Evolutionary conservation across 2,329 filamentous ascomycete genomes (phyloP).

Genomic region (Aspergillus sp.): DNA sequence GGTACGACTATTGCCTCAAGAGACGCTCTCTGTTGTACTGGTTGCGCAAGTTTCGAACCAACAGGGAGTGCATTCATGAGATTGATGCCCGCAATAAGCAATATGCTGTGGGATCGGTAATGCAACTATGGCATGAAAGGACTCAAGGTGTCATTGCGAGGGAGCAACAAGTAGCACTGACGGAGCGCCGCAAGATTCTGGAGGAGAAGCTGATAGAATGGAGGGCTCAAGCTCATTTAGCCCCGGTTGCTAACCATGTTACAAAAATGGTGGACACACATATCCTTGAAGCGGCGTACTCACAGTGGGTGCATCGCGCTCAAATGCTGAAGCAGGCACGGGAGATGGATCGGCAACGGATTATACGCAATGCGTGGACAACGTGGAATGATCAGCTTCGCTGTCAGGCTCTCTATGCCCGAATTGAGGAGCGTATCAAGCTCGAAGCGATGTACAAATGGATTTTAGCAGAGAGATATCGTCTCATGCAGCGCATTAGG

Average conservation of each 20-base stretch:
- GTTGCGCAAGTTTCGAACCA: constrained; percentile 42
- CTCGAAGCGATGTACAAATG: constrained; percentile 62
- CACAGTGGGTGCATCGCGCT: constrained; percentile 52
- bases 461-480: constrained; percentile 54
- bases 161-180: constrained; percentile 34
- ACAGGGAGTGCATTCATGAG: constrained; percentile 42
- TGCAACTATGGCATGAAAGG: constrained; percentile 40
- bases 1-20: constrained; percentile 45
- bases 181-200: constrained; percentile 36
- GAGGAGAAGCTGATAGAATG: constrained; percentile 45
- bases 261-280: constrained; percentile 48
- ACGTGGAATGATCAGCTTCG: constrained; percentile 64
- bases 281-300: constrained; percentile 50
- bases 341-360: constrained; percentile 52
- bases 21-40: constrained; percentile 44
- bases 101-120: constrained; percentile 27
- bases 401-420: constrained; percentile 52
- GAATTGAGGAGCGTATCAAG: constrained; percentile 58
- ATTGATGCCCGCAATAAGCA: constrained; percentile 37
- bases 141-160: constrained; percentile 29
- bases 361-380: constrained; percentile 60
- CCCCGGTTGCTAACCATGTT: constrained; percentile 45
- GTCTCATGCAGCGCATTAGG: constrained; percentile 42
- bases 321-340: constrained; percentile 51
- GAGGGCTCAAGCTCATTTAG: constrained; percentile 45